These are phyloP conservation scores for Malassezia brasiliensis DNA, from an alignment of 1,284 basidiomycete species.

Conservation along the genomic window DNA sequence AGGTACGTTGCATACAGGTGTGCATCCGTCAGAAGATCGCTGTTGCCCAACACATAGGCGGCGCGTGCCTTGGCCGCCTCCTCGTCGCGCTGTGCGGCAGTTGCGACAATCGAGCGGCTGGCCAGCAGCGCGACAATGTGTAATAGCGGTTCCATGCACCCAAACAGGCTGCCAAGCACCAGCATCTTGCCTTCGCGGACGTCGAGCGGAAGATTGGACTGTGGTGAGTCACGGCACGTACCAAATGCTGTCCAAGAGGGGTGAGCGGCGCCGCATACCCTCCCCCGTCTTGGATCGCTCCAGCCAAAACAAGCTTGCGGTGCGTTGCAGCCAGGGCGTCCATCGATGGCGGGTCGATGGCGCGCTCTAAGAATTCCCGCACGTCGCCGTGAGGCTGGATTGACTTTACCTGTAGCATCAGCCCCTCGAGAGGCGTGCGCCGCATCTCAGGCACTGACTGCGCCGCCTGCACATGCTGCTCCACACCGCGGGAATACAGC, in stretches of 20 bases:
- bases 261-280: constrained; percentile 56
- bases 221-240: constrained; percentile 6
- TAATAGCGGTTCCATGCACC: constrained; percentile 40
- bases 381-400: constrained; percentile 70
- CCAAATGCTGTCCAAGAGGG: constrained; percentile 69
- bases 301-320: constrained; percentile 64
- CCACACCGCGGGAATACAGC: constrained; percentile 64
- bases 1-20: constrained; percentile 65
- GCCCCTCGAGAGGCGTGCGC: constrained; percentile 73
- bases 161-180: constrained; percentile 42
- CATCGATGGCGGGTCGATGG: constrained; percentile 72
- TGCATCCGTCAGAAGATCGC: constrained; percentile 74
- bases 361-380: constrained; percentile 61
- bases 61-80: constrained; percentile 50
- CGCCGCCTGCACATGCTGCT: constrained; percentile 53
- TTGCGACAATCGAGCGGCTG: constrained; percentile 51
- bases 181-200: constrained; percentile 73
- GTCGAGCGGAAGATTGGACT: constrained; percentile 70
- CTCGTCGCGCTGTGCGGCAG: constrained; percentile 56
- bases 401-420: constrained; percentile 73
- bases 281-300: constrained; percentile 61
- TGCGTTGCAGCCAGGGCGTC: constrained; percentile 70
- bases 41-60: constrained; percentile 58
- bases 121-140: constrained; percentile 61
- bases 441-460: constrained; percentile 64